These are phyloP conservation scores for Umbelopsis ramanniana DNA, from an alignment of 192 early-diverging fungal genomes.

Conservation along the genomic window DNA sequence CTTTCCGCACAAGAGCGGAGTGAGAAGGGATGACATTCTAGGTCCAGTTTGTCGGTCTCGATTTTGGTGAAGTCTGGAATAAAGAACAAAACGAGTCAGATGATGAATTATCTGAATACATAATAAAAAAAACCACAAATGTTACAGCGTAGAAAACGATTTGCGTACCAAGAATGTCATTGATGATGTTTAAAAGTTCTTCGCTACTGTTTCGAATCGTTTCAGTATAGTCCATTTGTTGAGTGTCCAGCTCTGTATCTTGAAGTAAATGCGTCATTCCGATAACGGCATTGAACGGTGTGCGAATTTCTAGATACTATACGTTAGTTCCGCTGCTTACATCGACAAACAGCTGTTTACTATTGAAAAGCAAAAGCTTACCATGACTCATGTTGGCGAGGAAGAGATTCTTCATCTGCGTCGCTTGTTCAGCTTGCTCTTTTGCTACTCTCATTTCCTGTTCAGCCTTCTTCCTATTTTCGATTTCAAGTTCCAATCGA, in stretches of 20 bases:
- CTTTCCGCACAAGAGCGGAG: constrained; percentile 53
- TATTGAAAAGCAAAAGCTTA: not conserved
- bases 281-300: constrained; percentile 79
- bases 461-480: constrained; percentile 23
- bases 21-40: constrained; percentile 64
- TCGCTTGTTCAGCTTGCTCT: constrained; percentile 54
- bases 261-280: constrained; percentile 69
- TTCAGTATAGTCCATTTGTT: constrained; percentile 64
- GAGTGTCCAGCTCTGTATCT: constrained; percentile 71
- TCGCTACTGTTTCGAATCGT: constrained; percentile 50
- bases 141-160: not conserved
- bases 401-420: constrained; percentile 58
- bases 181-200: constrained; percentile 48
- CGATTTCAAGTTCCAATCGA: constrained; percentile 18
- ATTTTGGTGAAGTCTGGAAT: constrained; percentile 51
- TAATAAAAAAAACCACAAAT: not conserved
- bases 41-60: constrained; percentile 74
- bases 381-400: constrained; percentile 82
- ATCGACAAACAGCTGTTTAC: no score
- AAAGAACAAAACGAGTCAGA: not conserved
- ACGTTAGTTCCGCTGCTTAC: no score
- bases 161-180: constrained; percentile 40
- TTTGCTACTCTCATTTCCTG: constrained; percentile 44
- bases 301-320: constrained; percentile 53
- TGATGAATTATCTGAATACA: not conserved